These are phyloP conservation scores for Globisporangium splendens DNA, from an alignment of 352 stramenopile genomes.

Conservation along the genomic window DNA sequence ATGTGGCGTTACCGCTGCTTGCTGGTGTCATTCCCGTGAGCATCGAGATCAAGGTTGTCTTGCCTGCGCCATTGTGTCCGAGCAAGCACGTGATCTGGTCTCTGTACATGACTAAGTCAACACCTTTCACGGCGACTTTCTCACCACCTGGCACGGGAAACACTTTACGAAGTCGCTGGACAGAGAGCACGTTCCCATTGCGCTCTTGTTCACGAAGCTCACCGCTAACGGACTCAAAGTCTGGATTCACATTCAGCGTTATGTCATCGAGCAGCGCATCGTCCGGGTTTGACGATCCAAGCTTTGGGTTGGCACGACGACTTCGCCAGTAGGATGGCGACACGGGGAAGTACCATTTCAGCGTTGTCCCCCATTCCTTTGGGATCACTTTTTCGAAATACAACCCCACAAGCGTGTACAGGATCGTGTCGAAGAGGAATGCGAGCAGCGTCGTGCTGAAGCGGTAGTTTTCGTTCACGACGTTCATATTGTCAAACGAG, in stretches of 20 bases:
- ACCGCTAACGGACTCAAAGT: too few species aligned
- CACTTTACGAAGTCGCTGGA: constrained; percentile 33
- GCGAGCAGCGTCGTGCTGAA: too few species aligned
- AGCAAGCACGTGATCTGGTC: constrained; percentile 86
- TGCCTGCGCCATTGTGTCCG: constrained; percentile 57
- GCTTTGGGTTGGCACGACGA: neutral
- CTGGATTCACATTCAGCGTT: too few species aligned
- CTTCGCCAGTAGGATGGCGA: constrained; percentile 40
- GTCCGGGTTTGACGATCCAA: too few species aligned
- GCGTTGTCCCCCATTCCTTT: constrained; percentile 82
- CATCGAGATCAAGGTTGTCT: constrained; percentile 85
- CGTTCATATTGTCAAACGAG: too few species aligned
- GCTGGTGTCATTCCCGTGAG: constrained; percentile 77
- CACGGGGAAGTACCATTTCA: constrained; percentile 91
- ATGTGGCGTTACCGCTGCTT: constrained; percentile 52
- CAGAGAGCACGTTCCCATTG: too few species aligned
- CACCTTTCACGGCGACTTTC: constrained; percentile 64
- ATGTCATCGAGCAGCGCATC: too few species aligned
- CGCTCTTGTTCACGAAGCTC: too few species aligned
- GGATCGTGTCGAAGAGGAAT: constrained; percentile 47
- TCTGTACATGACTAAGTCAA: constrained; percentile 83
- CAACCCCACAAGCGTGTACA: constrained; percentile 86
- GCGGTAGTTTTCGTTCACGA: too few species aligned
- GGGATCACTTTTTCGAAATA: constrained; percentile 91
- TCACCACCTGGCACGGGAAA: constrained; percentile 55